Evolutionary conservation across 2,329 filamentous ascomycete genomes (phyloP).

Genomic region (Colletotrichum agaves): DNA sequence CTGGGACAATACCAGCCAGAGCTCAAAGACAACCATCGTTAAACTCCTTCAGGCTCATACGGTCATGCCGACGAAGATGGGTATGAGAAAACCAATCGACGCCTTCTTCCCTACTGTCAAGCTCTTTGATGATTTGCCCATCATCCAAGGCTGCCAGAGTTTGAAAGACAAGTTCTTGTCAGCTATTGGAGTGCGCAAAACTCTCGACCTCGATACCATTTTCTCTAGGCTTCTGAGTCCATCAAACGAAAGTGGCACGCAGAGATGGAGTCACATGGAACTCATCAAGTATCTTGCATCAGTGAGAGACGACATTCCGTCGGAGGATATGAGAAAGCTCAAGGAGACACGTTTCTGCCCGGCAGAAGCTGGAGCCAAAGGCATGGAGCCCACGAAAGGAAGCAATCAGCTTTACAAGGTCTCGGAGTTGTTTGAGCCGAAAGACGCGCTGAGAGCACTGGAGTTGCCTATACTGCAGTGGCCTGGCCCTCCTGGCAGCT

Average conservation of each 20-base stretch:
- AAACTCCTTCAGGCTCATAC: conserved; percentile 73
- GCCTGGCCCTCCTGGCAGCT: conserved; percentile 74
- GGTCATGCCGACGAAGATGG: conserved; percentile 88
- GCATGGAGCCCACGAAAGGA: conserved; percentile 64
- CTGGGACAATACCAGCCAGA: conserved; percentile 82
- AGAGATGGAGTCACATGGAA: conserved; percentile 91
- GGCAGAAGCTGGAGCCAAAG: conserved; percentile 71
- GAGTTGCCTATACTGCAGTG: conserved; percentile 83
- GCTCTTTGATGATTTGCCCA: conserved; percentile 92
- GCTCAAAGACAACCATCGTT: conserved; percentile 73
- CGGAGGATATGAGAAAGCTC: conserved; percentile 81
- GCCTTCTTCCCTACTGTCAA: conserved; percentile 95
- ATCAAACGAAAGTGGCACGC: conserved; percentile 62
- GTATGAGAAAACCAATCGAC: conserved; percentile 86
- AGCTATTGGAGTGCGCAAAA: conserved; percentile 91
- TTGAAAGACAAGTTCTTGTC: conserved; percentile 92
- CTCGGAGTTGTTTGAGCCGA: conserved; percentile 84
- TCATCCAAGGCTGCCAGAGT: conserved; percentile 77
- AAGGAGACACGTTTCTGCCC: conserved; percentile 84
- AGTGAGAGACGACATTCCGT: conserved; percentile 88
- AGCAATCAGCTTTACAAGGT: conserved; percentile 73
- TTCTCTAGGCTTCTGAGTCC: conserved; percentile 84
- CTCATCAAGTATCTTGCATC: conserved; percentile 94
- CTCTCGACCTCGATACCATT: conserved; percentile 92
- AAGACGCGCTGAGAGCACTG: conserved; percentile 74